phyloP scores from a whole-genome alignment of 768 basidiomycete genomes.

The Nidula microcarpa region DNA sequence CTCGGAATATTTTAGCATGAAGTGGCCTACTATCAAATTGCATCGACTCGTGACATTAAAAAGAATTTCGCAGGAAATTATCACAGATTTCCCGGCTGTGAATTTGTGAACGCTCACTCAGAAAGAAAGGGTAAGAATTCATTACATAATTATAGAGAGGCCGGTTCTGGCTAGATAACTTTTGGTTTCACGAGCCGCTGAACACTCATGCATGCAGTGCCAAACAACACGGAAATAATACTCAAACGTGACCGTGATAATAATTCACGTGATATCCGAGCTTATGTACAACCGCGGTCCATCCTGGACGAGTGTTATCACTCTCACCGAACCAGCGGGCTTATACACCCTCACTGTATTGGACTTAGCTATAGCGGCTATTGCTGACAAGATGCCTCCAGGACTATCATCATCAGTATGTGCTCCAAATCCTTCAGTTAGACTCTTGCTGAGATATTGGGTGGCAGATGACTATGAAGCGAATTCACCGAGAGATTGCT shows the following conservation, averaged over 20 bases:
- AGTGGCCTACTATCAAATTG: too few species aligned
- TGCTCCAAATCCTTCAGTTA: neutral
- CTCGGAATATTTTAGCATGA: too few species aligned
- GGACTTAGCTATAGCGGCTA: neutral
- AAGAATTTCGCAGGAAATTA: too few species aligned
- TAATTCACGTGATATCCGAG: neutral
- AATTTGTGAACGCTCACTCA: too few species aligned
- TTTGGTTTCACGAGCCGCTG: too few species aligned
- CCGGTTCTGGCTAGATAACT: too few species aligned
- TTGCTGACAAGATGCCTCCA: neutral
- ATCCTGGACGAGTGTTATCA: neutral
- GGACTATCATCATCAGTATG: slow-evolving; percentile 2
- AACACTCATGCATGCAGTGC: too few species aligned
- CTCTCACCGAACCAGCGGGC: neutral
- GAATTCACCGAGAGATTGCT: slow-evolving; percentile 78
- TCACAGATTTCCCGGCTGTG: too few species aligned
- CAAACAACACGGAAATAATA: too few species aligned
- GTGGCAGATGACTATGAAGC: slow-evolving; percentile 62
- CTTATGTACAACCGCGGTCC: neutral
- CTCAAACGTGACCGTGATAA: neutral
- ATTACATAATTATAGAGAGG: too few species aligned
- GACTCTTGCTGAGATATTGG: neutral
- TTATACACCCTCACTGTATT: neutral
- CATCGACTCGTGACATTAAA: too few species aligned
- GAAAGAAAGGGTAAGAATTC: too few species aligned